Conservation (phyloP, 1,284 basidiomycete species). For the Chondrostereum purpureum region DNA sequence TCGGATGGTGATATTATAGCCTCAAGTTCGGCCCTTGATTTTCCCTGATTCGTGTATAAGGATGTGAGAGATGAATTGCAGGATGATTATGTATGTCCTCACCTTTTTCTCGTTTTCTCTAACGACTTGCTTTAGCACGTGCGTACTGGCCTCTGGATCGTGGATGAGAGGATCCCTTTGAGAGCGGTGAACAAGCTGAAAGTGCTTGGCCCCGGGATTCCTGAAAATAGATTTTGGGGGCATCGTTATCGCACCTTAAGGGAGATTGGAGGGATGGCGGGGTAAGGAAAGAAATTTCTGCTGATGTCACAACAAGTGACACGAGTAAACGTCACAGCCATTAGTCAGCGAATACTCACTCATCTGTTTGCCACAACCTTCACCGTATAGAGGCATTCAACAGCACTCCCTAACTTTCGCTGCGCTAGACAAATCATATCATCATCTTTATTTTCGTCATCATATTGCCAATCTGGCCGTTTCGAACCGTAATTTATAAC, state of each 20-base stretch:
- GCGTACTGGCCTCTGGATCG: constrained; percentile 83
- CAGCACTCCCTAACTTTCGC: constrained; percentile 2
- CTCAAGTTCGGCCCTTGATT: constrained; percentile 73
- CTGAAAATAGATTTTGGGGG: constrained; percentile 82
- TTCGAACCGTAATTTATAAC: constrained; percentile 4
- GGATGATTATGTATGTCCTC: constrained; percentile 6
- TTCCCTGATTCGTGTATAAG: constrained; percentile 45
- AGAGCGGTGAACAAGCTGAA: constrained; percentile 95
- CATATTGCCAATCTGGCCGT: constrained; percentile 12
- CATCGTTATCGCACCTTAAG: constrained; percentile 49
- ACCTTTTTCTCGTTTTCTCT: constrained; percentile 70
- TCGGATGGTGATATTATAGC: constrained; percentile 51
- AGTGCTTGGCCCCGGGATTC: constrained; percentile 84
- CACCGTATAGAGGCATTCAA: not conserved
- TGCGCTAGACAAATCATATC: not conserved
- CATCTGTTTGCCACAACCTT: constrained; percentile 1
- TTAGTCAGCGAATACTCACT: constrained; percentile 3
- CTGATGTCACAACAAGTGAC: not conserved
- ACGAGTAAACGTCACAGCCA: not conserved
- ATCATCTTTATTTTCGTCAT: no score
- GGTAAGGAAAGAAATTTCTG: constrained; percentile 1
- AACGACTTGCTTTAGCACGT: constrained; percentile 83
- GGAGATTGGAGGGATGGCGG: constrained; percentile 20
- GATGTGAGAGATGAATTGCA: constrained; percentile 10
- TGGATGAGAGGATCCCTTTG: constrained; percentile 94